A percentile compares a stretch with the other conserved stretches of the same genome.
phyloP scores from a whole-genome alignment of 371 early-diverging fungal species.

The Zychaea mexicana region DNA sequence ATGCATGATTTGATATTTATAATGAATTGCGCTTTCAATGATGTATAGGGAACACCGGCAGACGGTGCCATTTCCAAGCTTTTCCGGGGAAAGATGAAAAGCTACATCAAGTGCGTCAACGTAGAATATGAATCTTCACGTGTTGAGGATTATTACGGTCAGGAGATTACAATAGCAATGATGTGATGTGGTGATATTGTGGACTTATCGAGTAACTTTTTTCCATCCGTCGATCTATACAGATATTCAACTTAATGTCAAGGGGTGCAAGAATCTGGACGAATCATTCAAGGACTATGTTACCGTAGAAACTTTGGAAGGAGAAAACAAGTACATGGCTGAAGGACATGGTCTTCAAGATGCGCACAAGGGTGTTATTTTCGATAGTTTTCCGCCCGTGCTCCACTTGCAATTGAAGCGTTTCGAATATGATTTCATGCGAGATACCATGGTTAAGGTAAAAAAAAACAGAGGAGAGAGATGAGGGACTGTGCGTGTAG shows the following conservation, averaged over 20 bases:
- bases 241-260: constrained; percentile 96
- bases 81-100: constrained; percentile 95
- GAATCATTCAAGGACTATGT: constrained; percentile 93
- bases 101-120: constrained; percentile 91
- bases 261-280: constrained; percentile 83
- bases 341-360: constrained; percentile 96
- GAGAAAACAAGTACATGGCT: constrained; percentile 97
- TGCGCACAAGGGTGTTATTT: constrained; percentile 95
- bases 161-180: constrained; percentile 7
- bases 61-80: constrained; percentile 92
- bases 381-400: constrained; percentile 94
- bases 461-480: too few relatives aligned
- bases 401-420: constrained; percentile 97
- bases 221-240: too few relatives aligned
- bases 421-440: constrained; percentile 96
- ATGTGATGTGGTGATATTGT: neutral
- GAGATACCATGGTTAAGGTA: constrained; percentile 92
- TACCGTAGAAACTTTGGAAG: constrained; percentile 89
- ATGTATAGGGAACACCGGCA: constrained; percentile 62
- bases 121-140: constrained; percentile 94
- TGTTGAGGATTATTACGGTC: constrained; percentile 66
- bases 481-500: too few relatives aligned
- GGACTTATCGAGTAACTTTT: neutral
- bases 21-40: neutral
- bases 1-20: neutral